Conservation (phyloP, 2,329 filamentous ascomycete species). For the Metarhizium brunneum region DNA sequence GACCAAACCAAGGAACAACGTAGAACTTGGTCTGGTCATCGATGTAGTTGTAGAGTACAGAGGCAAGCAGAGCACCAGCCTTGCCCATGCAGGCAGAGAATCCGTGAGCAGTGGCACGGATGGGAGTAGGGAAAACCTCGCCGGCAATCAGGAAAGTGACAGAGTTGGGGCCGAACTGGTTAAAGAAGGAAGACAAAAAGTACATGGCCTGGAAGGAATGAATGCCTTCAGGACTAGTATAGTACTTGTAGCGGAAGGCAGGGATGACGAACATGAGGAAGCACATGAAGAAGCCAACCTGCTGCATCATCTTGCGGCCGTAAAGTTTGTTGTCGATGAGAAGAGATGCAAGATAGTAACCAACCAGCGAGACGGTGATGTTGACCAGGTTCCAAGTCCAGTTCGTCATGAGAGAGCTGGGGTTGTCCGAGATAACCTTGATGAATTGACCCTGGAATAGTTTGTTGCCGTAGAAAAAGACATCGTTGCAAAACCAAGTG, state of each 20-base stretch:
- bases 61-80: constrained; percentile 74
- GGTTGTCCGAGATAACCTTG: constrained; percentile 61
- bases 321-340: constrained; percentile 95
- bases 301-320: constrained; percentile 93
- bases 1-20: constrained; percentile 91
- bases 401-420: constrained; percentile 66
- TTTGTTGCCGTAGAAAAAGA: constrained; percentile 99
- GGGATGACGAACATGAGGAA: constrained; percentile 92
- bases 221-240: constrained; percentile 60
- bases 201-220: constrained; percentile 97
- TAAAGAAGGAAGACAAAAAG: constrained; percentile 96
- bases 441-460: constrained; percentile 93
- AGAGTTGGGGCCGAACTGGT: constrained; percentile 94
- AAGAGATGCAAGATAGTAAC: constrained; percentile 85
- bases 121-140: constrained; percentile 90
- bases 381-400: constrained; percentile 95
- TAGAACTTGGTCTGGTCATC: constrained; percentile 76
- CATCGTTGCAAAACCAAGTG: constrained; percentile 91
- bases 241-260: constrained; percentile 81
- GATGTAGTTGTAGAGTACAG: constrained; percentile 94
- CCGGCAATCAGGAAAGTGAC: constrained; percentile 95
- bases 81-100: constrained; percentile 91
- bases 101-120: constrained; percentile 88
- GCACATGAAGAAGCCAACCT: constrained; percentile 83
- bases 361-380: constrained; percentile 72